phyloP scores from a whole-genome alignment of 176 grass and related monocot species.

The Dactylis glomerata region DNA sequence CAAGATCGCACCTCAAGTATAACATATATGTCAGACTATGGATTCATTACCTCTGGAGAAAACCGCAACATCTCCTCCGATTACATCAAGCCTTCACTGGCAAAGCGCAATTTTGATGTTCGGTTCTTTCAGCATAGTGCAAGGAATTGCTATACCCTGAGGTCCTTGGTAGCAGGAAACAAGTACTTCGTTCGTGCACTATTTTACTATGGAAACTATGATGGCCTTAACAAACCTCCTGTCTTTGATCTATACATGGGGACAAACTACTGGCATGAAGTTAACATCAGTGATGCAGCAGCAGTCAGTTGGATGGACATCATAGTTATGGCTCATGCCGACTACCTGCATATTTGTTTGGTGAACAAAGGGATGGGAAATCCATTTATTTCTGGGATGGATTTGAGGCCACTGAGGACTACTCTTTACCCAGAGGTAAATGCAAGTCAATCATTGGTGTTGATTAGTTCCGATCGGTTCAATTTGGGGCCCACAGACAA shows the following conservation, averaged over 20 bases:
- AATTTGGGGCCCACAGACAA: slow-evolving; percentile 26
- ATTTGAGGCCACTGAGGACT: slow-evolving; percentile 35
- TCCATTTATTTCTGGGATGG: slow-evolving; percentile 54
- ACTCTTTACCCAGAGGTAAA: slow-evolving; percentile 37
- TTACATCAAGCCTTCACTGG: not conserved
- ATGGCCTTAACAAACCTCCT: slow-evolving; percentile 37
- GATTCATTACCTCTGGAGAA: slow-evolving; percentile 42
- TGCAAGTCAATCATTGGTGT: slow-evolving; percentile 34
- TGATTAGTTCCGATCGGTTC: slow-evolving; percentile 24
- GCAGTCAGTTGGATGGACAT: slow-evolving; percentile 28
- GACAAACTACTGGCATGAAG: slow-evolving; percentile 31
- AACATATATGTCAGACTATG: slow-evolving; percentile 49
- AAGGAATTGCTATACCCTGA: slow-evolving; percentile 58
- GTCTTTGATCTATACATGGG: slow-evolving; percentile 58
- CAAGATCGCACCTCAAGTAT: slow-evolving; percentile 9
- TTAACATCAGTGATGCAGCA: slow-evolving; percentile 5
- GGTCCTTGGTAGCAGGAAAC: slow-evolving; percentile 31
- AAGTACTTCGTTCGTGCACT: slow-evolving; percentile 49
- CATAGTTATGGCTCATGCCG: slow-evolving; percentile 26
- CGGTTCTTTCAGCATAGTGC: slow-evolving; percentile 36
- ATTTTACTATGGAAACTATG: slow-evolving; percentile 57
- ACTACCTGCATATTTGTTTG: slow-evolving; percentile 54
- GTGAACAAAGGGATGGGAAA: slow-evolving; percentile 37
- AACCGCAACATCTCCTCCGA: slow-evolving; percentile 31
- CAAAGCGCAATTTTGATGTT: not conserved